phyloP scores from a whole-genome alignment of 2,329 filamentous ascomycete genomes.

The Dactylonectria macrodidyma region DNA sequence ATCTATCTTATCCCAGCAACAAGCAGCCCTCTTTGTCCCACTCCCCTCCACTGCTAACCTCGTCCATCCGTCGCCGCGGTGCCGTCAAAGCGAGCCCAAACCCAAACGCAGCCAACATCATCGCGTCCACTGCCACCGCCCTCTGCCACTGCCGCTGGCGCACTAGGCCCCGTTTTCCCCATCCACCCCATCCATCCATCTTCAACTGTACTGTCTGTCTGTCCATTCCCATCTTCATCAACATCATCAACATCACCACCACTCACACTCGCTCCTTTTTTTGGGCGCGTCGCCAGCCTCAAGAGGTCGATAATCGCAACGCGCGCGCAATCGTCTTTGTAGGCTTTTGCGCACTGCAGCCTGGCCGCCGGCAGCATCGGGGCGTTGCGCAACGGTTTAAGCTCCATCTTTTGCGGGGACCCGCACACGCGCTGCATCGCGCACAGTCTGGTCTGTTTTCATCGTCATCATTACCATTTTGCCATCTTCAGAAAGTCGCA shows the following conservation, averaged over 20 bases:
- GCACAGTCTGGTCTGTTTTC: conserved; percentile 9
- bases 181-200: conserved; percentile 31
- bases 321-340: conserved; percentile 4
- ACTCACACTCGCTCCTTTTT: conserved; percentile 12
- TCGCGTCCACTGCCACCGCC: conserved; percentile 17
- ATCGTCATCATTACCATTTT: conserved; percentile 17
- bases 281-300: conserved; percentile 25
- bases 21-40: conserved; percentile 25
- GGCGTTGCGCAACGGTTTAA: conserved; percentile 26
- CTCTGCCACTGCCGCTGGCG: conserved; percentile 25
- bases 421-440: conserved; percentile 7
- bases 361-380: conserved; percentile 28
- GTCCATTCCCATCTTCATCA: conserved; percentile 23
- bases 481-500: conserved; percentile 4
- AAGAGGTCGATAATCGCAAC: neutral
- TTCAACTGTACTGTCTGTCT: conserved; percentile 21
- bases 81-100: neutral
- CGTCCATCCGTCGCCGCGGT: conserved; percentile 18
- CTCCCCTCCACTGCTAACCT: conserved; percentile 25
- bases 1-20: neutral
- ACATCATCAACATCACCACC: conserved; percentile 20
- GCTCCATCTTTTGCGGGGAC: conserved; percentile 30
- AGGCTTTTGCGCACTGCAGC: conserved; percentile 1
- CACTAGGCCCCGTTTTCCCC: conserved; percentile 33
- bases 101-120: conserved; percentile 16